phyloP scores from a whole-genome alignment of 768 basidiomycete species.

The Pleurotus giganteus region DNA sequence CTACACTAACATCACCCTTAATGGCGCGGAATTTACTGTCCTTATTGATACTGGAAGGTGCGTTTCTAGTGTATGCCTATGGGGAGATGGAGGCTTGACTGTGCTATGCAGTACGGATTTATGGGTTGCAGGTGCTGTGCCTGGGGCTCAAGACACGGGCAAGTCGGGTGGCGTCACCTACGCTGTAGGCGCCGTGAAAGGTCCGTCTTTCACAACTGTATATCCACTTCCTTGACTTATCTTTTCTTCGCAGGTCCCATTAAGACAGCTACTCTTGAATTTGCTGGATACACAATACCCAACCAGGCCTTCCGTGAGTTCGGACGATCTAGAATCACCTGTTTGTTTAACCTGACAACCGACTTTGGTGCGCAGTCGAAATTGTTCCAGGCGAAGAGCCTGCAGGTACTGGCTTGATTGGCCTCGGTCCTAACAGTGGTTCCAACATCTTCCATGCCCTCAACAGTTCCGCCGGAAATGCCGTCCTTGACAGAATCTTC shows the following conservation, averaged over 20 bases:
- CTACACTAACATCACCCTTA: conserved; percentile 18
- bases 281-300: conserved; percentile 17
- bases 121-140: conserved; percentile 18
- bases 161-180: conserved; percentile 15
- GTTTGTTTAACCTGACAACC: no score
- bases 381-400: conserved; percentile 5
- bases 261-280: conserved; percentile 13
- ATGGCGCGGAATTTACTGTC: conserved; percentile 16
- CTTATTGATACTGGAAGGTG: conserved; percentile 24
- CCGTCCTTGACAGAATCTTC: conserved; percentile 23
- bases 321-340: background rate
- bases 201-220: conserved; percentile 1
- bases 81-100: background rate
- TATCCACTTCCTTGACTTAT: background rate
- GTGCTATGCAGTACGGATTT: conserved; percentile 18
- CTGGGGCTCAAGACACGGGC: conserved; percentile 15
- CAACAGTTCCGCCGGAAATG: conserved; percentile 12
- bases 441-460: conserved; percentile 15
- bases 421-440: conserved; percentile 19
- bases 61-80: no score
- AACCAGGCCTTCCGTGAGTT: conserved; percentile 20
- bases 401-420: conserved; percentile 17
- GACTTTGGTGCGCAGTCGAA: conserved; percentile 11
- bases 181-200: conserved; percentile 18
- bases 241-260: conserved; percentile 14